phyloP scores from a whole-genome alignment of 805 yeast genomes.

The Suhomyces xylopsoci region DNA sequence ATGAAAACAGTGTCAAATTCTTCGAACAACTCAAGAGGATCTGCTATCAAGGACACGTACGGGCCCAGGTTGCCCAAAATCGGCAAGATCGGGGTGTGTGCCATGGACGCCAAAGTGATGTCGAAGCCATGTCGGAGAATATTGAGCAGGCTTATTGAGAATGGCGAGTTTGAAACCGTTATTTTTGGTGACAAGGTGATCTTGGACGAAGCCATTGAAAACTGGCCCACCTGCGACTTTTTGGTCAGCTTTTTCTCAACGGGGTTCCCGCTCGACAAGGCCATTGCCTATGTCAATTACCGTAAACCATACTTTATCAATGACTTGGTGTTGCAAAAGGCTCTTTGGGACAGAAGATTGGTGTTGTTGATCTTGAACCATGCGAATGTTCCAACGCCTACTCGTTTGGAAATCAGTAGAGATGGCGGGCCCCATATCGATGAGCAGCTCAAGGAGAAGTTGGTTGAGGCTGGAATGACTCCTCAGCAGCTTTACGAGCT shows the following conservation, averaged over 20 bases:
- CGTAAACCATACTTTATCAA: conserved; percentile 88
- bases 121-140: conserved; percentile 94
- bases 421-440: conserved; percentile 95
- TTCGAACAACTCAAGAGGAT: conserved; percentile 28
- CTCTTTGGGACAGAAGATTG: conserved; percentile 95
- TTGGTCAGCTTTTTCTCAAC: conserved; percentile 89
- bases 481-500: conserved; percentile 51
- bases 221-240: conserved; percentile 99
- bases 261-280: conserved; percentile 96
- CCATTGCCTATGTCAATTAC: conserved; percentile 82
- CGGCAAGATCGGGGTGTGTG: conserved; percentile 97
- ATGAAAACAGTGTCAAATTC: conserved; percentile 37
- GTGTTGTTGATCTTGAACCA: conserved; percentile 77
- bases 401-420: conserved; percentile 81
- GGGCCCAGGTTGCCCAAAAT: conserved; percentile 61
- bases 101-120: conserved; percentile 96
- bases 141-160: conserved; percentile 78
- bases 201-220: conserved; percentile 87
- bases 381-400: conserved; percentile 86
- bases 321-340: conserved; percentile 86
- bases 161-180: conserved; percentile 94
- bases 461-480: conserved; percentile 44
- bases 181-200: conserved; percentile 97
- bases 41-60: conserved; percentile 36
- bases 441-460: conserved; percentile 42